Conservation (phyloP, 805 yeast genomes). For the Schwanniomyces polymorphus region DNA sequence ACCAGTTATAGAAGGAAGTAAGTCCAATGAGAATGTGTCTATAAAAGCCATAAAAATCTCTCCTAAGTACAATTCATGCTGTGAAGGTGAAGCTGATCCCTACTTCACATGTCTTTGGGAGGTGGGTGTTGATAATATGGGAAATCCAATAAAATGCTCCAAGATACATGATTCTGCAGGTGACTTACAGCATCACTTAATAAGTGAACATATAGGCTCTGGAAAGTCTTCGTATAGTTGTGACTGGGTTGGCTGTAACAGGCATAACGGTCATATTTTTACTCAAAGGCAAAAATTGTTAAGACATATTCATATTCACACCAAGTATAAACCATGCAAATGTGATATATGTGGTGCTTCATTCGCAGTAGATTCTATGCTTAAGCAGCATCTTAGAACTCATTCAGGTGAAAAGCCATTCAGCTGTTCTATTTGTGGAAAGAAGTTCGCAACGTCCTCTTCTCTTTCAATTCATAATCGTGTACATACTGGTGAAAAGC, state of each 20-base stretch:
- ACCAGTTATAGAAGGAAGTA: conserved; percentile 1
- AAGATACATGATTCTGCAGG: conserved; percentile 50
- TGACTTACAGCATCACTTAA: conserved; percentile 71
- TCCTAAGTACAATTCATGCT: conserved; percentile 19
- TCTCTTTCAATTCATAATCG: conserved; percentile 81
- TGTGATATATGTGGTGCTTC: conserved; percentile 68
- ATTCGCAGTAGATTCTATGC: conserved; percentile 76
- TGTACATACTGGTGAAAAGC: conserved; percentile 89
- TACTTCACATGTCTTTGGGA: conserved; percentile 49
- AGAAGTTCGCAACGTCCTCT: conserved; percentile 78
- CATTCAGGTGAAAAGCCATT: conserved; percentile 93
- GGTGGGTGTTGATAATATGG: conserved; percentile 24
- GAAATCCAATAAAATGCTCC: conserved; percentile 48
- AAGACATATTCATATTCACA: conserved; percentile 87
- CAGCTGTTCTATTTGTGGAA: conserved; percentile 69
- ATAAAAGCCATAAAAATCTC: conserved; percentile 34
- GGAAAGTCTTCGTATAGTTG: conserved; percentile 74
- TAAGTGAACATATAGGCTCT: conserved; percentile 65
- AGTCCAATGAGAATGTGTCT: conserved; percentile 14
- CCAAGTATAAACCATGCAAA: conserved; percentile 75
- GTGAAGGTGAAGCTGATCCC: conserved; percentile 15
- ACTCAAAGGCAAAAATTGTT: conserved; percentile 81
- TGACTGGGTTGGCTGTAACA: conserved; percentile 74
- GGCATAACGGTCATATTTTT: conserved; percentile 59
- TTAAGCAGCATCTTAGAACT: conserved; percentile 76